Evolutionary conservation across 1,139 yeast genomes (phyloP), one percentile per base, ranked within the genome.

Genomic region (Casaregolazyma suthepensis): DNA sequence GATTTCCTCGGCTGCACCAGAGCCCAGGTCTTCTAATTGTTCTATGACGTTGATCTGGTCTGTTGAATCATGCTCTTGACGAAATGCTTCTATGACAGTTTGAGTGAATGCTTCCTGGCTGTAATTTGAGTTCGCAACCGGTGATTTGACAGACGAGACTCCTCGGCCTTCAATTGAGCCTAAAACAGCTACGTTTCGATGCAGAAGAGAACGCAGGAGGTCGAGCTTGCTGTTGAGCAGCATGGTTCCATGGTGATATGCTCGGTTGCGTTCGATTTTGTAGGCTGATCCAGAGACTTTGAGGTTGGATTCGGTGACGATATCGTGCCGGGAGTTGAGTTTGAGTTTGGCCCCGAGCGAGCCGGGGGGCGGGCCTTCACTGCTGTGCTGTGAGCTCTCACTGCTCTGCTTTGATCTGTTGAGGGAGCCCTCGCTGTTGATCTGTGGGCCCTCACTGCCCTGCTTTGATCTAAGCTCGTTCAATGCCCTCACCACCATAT

Each of bases 171-270:
- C 77, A 45, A 82, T 78, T 0, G 62, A 59, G 0, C 85, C 81
- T 43, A 76, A 68, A n/a, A 70, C 64, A 1, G 69, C 61, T 10
- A 70, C 70, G 44, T 75, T 75, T 17, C 86, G 69, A 53, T 78
- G 78, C 55, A 93, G 72, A 12, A 89, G 66, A 26, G 80, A 74
- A 1, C 82, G 74, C 56, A 93, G 73, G 1, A 76, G 71, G 23
- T 75, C 76, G 31, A 94, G 71, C 49, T 82, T 74, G 55, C 95
- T 83, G 53, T 79, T 73, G 18, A 94, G 72, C 12, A 94, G 74
- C 97, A 94, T 89, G 0, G 99, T 94, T 0, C 98, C 99, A 70
- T 94, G 99, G 66, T 94, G 99, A 61, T 91, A 86, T 2, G 96
- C 85, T 61, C 82, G 82, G 0, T 96, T 94, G 51, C 80, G 79